Percentiles rank a stretch among this genome's conserved stretches.
Evolutionary conservation across 192 early-diverging fungal genomes (phyloP).

Genomic region (Thoreauomyces humboldtii): DNA sequence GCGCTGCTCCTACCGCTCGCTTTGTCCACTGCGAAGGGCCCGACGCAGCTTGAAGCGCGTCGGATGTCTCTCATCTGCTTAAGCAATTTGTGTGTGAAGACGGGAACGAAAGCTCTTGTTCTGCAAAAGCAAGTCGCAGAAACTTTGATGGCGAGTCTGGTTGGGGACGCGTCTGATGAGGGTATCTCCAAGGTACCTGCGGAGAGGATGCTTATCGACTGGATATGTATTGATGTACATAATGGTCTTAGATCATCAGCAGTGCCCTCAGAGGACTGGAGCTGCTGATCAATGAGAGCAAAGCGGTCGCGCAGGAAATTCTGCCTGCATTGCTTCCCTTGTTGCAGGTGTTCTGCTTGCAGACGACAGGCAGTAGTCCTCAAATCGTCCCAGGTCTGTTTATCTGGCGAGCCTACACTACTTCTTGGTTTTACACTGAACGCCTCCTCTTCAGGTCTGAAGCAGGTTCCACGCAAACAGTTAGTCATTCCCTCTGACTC

Average conservation of each 20-base stretch:
- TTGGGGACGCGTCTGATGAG: constrained; percentile 9
- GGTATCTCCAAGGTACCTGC: constrained; percentile 12
- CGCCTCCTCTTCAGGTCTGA: too few relatives aligned
- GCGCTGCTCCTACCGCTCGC: not conserved
- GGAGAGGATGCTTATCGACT: not conserved
- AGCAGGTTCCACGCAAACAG: too few relatives aligned
- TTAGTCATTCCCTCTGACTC: constrained; percentile 33
- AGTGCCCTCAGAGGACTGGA: constrained; percentile 25
- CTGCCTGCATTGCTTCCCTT: constrained; percentile 11
- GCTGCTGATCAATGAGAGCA: constrained; percentile 39
- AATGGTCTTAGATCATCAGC: constrained; percentile 28
- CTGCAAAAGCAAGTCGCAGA: constrained; percentile 52
- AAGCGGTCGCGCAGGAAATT: constrained; percentile 14
- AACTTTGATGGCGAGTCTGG: constrained; percentile 46
- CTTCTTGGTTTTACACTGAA: too few relatives aligned
- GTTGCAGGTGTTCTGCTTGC: too few relatives aligned
- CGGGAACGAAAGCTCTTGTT: constrained; percentile 47
- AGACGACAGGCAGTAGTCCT: too few relatives aligned
- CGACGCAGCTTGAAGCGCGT: constrained; percentile 5
- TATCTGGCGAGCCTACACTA: too few relatives aligned
- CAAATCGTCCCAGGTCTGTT: too few relatives aligned
- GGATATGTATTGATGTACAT: not conserved
- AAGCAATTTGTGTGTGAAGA: constrained; percentile 62
- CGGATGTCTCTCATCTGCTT: constrained; percentile 64
- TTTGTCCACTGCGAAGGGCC: too few relatives aligned